Evolutionary conservation across 495 filamentous ascomycete species (phyloP).

Genomic region (Thermothielavioides terrestris): DNA sequence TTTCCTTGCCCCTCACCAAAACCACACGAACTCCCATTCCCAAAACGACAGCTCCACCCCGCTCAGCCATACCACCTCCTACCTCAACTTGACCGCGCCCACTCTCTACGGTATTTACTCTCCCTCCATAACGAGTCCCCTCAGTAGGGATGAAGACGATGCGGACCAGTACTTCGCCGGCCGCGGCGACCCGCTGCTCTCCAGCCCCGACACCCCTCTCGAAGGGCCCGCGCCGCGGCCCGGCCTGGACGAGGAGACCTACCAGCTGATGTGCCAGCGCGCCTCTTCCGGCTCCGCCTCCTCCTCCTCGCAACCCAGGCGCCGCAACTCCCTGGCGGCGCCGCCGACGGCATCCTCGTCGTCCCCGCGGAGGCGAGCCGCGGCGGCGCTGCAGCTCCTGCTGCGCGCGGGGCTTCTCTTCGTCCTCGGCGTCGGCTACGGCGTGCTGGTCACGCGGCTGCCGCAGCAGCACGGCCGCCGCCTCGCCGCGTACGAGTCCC

Average conservation of each 20-base stretch:
- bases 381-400: conserved; percentile 26
- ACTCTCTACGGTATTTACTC: conserved; percentile 89
- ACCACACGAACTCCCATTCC: conserved; percentile 12
- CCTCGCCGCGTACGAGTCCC: conserved; percentile 25
- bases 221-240: neutral
- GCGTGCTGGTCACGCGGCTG: conserved; percentile 73
- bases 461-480: conserved; percentile 16
- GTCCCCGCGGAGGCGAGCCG: neutral
- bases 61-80: conserved; percentile 15
- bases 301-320: too few relatives aligned
- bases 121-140: conserved; percentile 28
- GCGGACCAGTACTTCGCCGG: neutral
- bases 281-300: neutral
- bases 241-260: conserved; percentile 12
- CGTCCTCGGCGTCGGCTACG: conserved; percentile 73
- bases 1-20: conserved; percentile 29
- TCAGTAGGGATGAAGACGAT: neutral
- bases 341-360: neutral
- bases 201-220: neutral
- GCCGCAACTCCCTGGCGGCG: neutral
- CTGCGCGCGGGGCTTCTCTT: conserved; percentile 62
- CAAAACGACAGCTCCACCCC: conserved; percentile 21
- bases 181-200: conserved; percentile 43
- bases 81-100: conserved; percentile 78
- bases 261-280: conserved; percentile 10